Conservation (phyloP, 371 early-diverging fungal species). For the Mortierella sp. region DNA sequence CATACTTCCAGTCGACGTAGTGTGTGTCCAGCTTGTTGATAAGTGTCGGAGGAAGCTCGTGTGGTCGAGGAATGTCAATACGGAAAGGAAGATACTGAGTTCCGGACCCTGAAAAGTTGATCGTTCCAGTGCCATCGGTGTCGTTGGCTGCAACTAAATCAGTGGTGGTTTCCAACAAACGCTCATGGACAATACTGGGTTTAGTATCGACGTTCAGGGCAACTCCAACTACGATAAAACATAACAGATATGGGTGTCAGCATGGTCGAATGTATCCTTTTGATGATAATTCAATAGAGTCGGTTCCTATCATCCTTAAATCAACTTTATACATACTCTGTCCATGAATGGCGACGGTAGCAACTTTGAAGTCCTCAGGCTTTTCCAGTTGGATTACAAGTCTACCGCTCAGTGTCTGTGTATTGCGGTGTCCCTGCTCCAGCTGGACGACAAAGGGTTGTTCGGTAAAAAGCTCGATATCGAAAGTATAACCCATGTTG, state of each 20-base stretch:
- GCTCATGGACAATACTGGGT: constrained; percentile 31
- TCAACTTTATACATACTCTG: constrained; percentile 19
- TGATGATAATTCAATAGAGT: not conserved
- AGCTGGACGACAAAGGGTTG: constrained; percentile 35
- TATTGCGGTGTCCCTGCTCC: not conserved
- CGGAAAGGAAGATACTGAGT: constrained; percentile 49
- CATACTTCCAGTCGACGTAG: constrained; percentile 53
- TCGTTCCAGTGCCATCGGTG: constrained; percentile 33
- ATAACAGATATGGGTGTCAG: not conserved
- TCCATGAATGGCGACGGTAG: constrained; percentile 31
- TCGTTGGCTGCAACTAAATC: constrained; percentile 53
- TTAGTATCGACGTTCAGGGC: constrained; percentile 31
- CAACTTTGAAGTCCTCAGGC: constrained; percentile 39
- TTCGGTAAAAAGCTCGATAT: constrained; percentile 33
- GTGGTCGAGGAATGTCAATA: constrained; percentile 32
- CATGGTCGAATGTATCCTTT: not conserved
- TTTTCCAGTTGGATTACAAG: constrained; percentile 29
- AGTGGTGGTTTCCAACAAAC: constrained; percentile 10
- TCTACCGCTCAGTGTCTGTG: constrained; percentile 26
- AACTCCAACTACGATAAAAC: constrained; percentile 29
- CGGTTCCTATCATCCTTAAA: not conserved
- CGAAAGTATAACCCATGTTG: constrained; percentile 46
- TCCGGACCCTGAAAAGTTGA: constrained; percentile 27
- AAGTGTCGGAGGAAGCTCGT: constrained; percentile 39
- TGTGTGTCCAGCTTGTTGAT: constrained; percentile 49